Percentiles rank a stretch among this genome's conserved stretches.
Conservation (phyloP, 2,329 filamentous ascomycete species). For the Fusarium graminum region DNA sequence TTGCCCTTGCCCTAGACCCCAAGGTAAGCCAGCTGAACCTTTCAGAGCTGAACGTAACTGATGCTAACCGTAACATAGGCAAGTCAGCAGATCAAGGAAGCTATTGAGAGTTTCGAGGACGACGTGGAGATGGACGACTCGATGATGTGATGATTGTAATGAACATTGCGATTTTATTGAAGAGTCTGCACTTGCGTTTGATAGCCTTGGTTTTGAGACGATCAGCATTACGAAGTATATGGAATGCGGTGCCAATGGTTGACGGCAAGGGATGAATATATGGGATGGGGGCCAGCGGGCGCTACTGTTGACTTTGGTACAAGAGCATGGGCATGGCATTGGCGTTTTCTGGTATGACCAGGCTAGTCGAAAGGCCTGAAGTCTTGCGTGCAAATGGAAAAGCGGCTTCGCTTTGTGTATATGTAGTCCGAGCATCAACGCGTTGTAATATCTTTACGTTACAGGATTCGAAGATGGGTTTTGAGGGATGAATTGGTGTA, state of each 20-base stretch:
- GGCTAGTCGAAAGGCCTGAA: conserved; percentile 30
- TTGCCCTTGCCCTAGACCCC: conserved; percentile 93
- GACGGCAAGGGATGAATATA: conserved; percentile 21
- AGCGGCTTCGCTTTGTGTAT: conserved; percentile 45
- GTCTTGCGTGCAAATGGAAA: conserved; percentile 37
- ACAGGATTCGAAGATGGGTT: conserved; percentile 22
- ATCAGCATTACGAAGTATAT: conserved; percentile 38
- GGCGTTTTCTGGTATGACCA: conserved; percentile 50
- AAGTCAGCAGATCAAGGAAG: conserved; percentile 93
- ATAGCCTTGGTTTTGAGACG: conserved; percentile 32
- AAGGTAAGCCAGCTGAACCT: conserved; percentile 73
- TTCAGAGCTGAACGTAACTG: not conserved
- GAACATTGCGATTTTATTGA: conserved; percentile 44
- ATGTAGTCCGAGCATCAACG: conserved; percentile 40
- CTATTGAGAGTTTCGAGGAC: conserved; percentile 91
- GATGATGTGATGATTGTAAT: conserved; percentile 67
- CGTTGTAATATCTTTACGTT: conserved; percentile 45
- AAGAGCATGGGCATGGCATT: conserved; percentile 54
- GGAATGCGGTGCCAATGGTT: conserved; percentile 13
- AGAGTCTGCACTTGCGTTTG: conserved; percentile 44
- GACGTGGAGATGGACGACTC: conserved; percentile 78
- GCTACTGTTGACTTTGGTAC: conserved; percentile 44
- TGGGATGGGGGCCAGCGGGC: conserved; percentile 19
- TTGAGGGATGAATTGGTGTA: conserved; percentile 13
- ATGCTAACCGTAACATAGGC: conserved; percentile 67